These are phyloP conservation scores for Pseudopyrenochaeta lycopersici DNA, from an alignment of 2,329 filamentous ascomycete species.

Conservation along the genomic window DNA sequence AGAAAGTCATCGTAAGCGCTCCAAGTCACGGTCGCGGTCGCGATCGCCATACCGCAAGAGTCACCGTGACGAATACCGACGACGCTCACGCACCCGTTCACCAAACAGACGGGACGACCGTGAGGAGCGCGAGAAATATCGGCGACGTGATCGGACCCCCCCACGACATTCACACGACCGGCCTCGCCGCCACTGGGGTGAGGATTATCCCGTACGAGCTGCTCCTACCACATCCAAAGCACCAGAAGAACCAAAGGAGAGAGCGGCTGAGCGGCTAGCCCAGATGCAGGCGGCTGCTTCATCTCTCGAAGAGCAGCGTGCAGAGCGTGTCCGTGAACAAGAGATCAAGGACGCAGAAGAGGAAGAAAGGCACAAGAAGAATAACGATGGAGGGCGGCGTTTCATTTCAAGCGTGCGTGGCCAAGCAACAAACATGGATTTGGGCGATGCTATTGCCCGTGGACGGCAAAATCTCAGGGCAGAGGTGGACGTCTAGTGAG, in stretches of 20 bases:
- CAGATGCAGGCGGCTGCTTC: conserved; percentile 46
- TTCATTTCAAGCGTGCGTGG: conserved; percentile 35
- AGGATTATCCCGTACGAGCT: conserved; percentile 12
- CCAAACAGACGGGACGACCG: conserved; percentile 24
- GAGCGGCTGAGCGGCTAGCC: conserved; percentile 41
- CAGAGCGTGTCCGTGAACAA: conserved; percentile 42
- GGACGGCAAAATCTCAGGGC: conserved; percentile 29
- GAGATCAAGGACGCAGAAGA: conserved; percentile 45
- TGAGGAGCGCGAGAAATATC: conserved; percentile 24
- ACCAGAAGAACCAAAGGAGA: conserved; percentile 16
- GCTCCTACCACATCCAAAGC: conserved; percentile 8
- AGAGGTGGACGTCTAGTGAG: conserved; percentile 23
- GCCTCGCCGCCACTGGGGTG: conserved; percentile 16
- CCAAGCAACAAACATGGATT: conserved; percentile 33
- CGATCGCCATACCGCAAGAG: conserved; percentile 34
- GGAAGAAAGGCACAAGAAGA: conserved; percentile 33
- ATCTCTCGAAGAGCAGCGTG: conserved; percentile 43
- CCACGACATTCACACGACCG: conserved; percentile 17
- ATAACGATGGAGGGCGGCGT: conserved; percentile 32
- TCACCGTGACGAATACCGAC: conserved; percentile 22
- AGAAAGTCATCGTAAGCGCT: conserved; percentile 29
- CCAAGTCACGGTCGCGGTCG: conserved; percentile 28
- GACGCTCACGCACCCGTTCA: conserved; percentile 25
- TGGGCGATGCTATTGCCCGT: conserved; percentile 40
- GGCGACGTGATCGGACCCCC: conserved; percentile 32